A percentile compares a stretch with the other conserved stretches of the same genome.
Evolutionary conservation across 2,329 filamentous ascomycete species (phyloP).

Genomic region (Chrysosphaeria jannelii): DNA sequence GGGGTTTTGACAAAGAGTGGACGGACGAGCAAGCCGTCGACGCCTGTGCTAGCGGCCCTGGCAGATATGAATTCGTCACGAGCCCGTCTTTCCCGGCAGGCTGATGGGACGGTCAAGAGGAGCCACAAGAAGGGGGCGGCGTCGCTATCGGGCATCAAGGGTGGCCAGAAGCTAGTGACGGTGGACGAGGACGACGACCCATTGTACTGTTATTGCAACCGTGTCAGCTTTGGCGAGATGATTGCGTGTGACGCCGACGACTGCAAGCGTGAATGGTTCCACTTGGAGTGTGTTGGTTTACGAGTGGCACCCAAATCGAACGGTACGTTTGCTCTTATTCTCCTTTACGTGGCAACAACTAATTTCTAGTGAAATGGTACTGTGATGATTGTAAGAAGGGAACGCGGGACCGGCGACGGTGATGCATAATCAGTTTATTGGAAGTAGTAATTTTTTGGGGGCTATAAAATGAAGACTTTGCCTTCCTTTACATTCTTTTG

Average conservation of each 20-base stretch:
- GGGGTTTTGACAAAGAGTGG: slow-evolving; percentile 41
- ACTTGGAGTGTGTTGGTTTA: slow-evolving; percentile 52
- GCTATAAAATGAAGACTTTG: no score
- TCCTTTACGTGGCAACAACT: slow-evolving; percentile 1
- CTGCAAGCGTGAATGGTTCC: slow-evolving; percentile 57
- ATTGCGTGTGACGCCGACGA: slow-evolving; percentile 48
- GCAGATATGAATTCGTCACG: slow-evolving; percentile 18
- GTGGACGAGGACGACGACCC: slow-evolving; percentile 40
- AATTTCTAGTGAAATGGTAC: slow-evolving; percentile 56
- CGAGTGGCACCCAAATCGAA: slow-evolving; percentile 50
- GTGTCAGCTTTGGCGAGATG: slow-evolving; percentile 61
- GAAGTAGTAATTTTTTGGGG: not conserved
- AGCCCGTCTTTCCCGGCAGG: slow-evolving; percentile 22
- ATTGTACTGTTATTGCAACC: slow-evolving; percentile 52
- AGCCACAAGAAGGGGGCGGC: slow-evolving; percentile 27
- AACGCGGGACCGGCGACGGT: slow-evolving; percentile 15
- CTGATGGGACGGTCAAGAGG: slow-evolving; percentile 17
- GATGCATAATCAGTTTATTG: not conserved
- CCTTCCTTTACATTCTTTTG: slow-evolving; percentile 1
- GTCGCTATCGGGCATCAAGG: slow-evolving; percentile 5
- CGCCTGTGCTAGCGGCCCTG: slow-evolving; percentile 27
- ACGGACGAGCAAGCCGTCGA: slow-evolving; percentile 34
- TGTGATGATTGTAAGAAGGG: slow-evolving; percentile 50
- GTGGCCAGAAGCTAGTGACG: slow-evolving; percentile 10
- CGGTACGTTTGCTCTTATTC: slow-evolving; percentile 17